Conservation (phyloP, 1,139 yeast genomes). For the Suhomyces choctaworum region DNA sequence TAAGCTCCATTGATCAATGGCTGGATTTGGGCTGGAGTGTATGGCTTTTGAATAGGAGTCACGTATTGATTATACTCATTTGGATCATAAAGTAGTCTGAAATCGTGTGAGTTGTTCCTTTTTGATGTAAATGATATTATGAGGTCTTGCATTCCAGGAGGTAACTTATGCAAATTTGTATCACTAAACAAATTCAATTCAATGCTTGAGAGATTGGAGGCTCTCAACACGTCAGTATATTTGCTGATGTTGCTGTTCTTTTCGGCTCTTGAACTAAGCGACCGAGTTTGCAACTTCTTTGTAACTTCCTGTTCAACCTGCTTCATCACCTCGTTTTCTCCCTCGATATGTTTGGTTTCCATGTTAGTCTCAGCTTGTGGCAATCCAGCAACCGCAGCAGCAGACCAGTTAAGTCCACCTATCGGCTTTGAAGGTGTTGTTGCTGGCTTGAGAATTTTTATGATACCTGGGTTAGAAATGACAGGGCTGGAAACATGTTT, state of each 20-base stretch:
- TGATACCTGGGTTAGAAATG: constrained; percentile 21
- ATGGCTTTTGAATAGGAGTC: constrained; percentile 40
- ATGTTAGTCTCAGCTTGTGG: constrained; percentile 7
- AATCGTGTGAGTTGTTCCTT: constrained; percentile 29
- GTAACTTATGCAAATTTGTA: constrained; percentile 49
- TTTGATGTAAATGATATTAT: constrained; percentile 52
- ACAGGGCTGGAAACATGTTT: constrained; percentile 18
- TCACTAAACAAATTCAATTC: constrained; percentile 43
- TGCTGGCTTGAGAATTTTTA: constrained; percentile 63
- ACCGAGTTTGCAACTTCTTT: neutral
- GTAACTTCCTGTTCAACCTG: neutral
- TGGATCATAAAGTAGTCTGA: constrained; percentile 29
- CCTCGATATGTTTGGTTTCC: neutral
- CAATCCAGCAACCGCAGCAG: constrained; percentile 57
- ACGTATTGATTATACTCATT: constrained; percentile 30
- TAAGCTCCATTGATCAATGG: constrained; percentile 18
- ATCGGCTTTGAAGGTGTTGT: constrained; percentile 64
- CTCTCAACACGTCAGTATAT: constrained; percentile 31
- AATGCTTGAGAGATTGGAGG: constrained; percentile 32
- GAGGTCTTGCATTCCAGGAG: constrained; percentile 74
- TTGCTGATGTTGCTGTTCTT: constrained; percentile 11
- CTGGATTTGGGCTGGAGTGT: constrained; percentile 37
- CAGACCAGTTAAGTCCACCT: constrained; percentile 68
- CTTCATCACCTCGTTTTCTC: neutral
- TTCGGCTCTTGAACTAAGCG: neutral